Percentiles rank a stretch among this genome's conserved stretches.
Evolutionary conservation across 495 filamentous ascomycete species (phyloP).

Genomic region (Massariosphaeria phaeospora): DNA sequence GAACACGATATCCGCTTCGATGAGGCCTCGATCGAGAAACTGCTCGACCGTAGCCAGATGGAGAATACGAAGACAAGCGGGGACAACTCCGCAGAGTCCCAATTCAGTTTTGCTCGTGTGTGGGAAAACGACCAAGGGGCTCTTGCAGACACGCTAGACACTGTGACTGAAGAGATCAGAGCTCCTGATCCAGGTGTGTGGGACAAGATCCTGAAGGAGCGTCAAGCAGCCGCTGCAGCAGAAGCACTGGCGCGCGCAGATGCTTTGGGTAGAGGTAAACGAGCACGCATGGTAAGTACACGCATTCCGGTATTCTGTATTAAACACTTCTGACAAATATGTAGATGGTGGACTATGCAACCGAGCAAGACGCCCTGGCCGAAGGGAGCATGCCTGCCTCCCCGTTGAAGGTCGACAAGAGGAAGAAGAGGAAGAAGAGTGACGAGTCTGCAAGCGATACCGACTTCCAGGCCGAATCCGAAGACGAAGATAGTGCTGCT

Average conservation of each 20-base stretch:
- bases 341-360: constrained; percentile 13
- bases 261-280: constrained; percentile 76
- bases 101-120: constrained; percentile 86
- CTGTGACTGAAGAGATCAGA: constrained; percentile 43
- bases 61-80: constrained; percentile 62
- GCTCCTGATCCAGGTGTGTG: constrained; percentile 62
- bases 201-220: constrained; percentile 79
- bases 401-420: constrained; percentile 24
- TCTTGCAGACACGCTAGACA: constrained; percentile 57
- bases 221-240: constrained; percentile 66
- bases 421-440: constrained; percentile 40
- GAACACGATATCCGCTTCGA: constrained; percentile 72
- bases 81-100: constrained; percentile 60
- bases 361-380: constrained; percentile 24
- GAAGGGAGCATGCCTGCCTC: constrained; percentile 11
- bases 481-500: constrained; percentile 37
- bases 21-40: constrained; percentile 69
- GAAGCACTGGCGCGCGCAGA: constrained; percentile 61
- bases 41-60: constrained; percentile 78
- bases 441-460: constrained; percentile 44
- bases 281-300: constrained; percentile 52
- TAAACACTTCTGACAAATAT: background rate
- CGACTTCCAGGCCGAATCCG: constrained; percentile 47
- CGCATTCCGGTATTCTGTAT: constrained; percentile 31
- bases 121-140: constrained; percentile 78